Evolutionary conservation across 345 rosid genomes (phyloP).

Genomic region (Citrus sp.): DNA sequence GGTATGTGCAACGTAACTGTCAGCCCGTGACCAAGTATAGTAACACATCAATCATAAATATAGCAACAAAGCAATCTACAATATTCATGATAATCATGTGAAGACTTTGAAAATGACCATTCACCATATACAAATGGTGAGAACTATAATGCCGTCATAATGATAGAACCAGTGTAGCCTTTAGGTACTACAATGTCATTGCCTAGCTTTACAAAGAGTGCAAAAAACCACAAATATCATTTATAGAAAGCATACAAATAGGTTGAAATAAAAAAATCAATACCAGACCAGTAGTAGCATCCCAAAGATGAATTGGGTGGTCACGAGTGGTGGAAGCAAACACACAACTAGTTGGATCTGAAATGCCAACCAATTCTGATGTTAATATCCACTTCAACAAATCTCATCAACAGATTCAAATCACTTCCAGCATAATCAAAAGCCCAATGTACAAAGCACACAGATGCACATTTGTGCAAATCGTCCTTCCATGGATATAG

Average conservation of each 20-base stretch:
- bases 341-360: constrained; percentile 85
- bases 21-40: constrained; percentile 5
- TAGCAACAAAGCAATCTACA: background rate
- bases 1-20: constrained; percentile 89
- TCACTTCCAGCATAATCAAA: constrained; percentile 1
- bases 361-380: constrained; percentile 16
- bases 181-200: background rate
- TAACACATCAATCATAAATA: constrained; percentile 7
- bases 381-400: constrained; percentile 10
- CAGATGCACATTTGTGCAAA: background rate
- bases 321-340: constrained; percentile 86
- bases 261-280: constrained; percentile 14
- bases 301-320: constrained; percentile 99
- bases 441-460: background rate
- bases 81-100: background rate
- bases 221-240: constrained; percentile 8
- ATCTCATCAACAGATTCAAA: constrained; percentile 10
- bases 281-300: constrained; percentile 91
- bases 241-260: background rate
- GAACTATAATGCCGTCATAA: constrained; percentile 5
- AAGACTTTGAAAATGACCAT: background rate
- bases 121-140: background rate
- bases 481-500: background rate
- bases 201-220: constrained; percentile 1
- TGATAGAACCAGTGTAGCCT: background rate